Conservation (phyloP, 2,329 filamentous ascomycete species). For the Didymella exigua region DNA sequence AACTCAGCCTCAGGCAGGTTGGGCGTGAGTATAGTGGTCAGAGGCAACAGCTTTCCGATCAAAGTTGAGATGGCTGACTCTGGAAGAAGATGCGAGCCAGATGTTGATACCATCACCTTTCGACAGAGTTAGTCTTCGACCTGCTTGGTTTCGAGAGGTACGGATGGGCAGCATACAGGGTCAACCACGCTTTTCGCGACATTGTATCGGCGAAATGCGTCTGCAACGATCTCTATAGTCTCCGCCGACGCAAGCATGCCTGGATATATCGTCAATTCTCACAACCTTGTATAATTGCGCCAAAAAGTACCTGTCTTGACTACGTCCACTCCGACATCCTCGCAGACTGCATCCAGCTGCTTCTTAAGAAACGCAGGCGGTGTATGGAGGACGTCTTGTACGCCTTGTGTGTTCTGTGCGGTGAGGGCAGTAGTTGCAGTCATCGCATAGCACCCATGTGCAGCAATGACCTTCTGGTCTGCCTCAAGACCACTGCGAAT, state of each 20-base stretch:
- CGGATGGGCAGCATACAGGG: constrained; percentile 62
- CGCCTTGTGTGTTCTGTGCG: constrained; percentile 90
- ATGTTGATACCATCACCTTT: constrained; percentile 87
- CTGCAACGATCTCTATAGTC: constrained; percentile 71
- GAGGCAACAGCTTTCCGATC: constrained; percentile 64
- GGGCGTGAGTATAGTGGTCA: constrained; percentile 73
- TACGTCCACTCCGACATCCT: constrained; percentile 85
- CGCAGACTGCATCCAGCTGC: constrained; percentile 83
- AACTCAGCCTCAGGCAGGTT: constrained; percentile 77
- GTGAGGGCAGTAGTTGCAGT: constrained; percentile 94
- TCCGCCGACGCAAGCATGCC: constrained; percentile 81
- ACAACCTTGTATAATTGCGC: neutral
- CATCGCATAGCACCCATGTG: constrained; percentile 93
- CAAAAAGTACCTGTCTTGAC: constrained; percentile 77
- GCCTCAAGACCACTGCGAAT: constrained; percentile 81
- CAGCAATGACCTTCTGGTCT: constrained; percentile 91
- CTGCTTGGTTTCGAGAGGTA: neutral
- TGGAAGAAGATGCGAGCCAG: constrained; percentile 72
- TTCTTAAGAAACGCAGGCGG: constrained; percentile 79
- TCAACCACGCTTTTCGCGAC: constrained; percentile 71
- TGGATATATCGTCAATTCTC: constrained; percentile 44
- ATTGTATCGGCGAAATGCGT: constrained; percentile 64
- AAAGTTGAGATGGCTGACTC: constrained; percentile 67
- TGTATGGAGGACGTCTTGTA: constrained; percentile 78
- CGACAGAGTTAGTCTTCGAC: neutral